Base-by-base conservation (phyloP, 1,139 yeast genomes). In the Geotrichum aggregatum region DNA sequence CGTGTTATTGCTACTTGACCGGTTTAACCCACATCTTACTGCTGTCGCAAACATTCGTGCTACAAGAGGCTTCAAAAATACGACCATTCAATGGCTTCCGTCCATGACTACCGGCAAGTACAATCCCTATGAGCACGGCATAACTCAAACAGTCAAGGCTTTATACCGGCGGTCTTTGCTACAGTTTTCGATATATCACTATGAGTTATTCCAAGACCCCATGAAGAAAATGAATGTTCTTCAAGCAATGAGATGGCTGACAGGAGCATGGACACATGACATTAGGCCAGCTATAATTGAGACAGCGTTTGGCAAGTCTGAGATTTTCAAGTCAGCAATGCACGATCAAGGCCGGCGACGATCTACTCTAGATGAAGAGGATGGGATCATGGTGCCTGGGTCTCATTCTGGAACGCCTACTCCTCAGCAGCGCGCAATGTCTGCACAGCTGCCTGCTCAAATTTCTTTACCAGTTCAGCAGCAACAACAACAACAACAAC, bases 51-150 rank as follows among this genome's bases (percentile, higher is more conserved):
- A 50, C 22, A 50, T 50, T 21, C 44, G 53, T 14, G 53, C 53
- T 11, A 50, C 53, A 11, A 46, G 40, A 21, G 53, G 53, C 3
- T 50, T 50, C 14, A 45, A 41, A 50, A 50, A 50, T 36, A 50
- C 53, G 5, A 50, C 53, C n/a, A 41, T 50, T 35, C 53, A 50
- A 22, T 50, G 53, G 53, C 40, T 50, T 19, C 53, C 53, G 2
- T 45, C 49, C 11, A 47, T 50, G n/a, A 33, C 53, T 2, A 44
- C 53, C 11, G 53, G 53, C 8, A 45, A 46, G 19, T 50, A 50
- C 30, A 50, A 50, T 26, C 53, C 53, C 5, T 50, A 50, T 24
- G 53, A 50, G 36, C 53, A 50, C 30, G 53, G 53, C 1, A 50
- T 50, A 18, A 45, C 53, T 4, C 53, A 46, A 31, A 26, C 44